Conservation (phyloP, 1,284 basidiomycete species). For the Phellopilus nigrolimitatus region DNA sequence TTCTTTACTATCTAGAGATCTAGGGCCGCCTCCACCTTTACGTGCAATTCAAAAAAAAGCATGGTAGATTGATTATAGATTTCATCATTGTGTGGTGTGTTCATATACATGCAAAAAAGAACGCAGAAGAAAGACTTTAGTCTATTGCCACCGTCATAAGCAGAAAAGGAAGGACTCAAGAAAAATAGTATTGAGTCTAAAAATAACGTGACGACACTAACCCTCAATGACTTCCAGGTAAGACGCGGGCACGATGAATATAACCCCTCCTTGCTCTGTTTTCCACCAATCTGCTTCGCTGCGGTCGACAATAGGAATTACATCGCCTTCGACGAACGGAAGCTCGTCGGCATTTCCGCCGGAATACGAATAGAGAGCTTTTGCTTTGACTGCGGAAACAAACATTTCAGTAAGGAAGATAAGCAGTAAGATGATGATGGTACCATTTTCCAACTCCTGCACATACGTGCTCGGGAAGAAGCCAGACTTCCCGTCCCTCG, state of each 20-base stretch:
- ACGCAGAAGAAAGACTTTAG: conserved; percentile 59
- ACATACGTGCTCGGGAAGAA: conserved; percentile 93
- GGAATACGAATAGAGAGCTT: conserved; percentile 76
- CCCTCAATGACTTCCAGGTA: conserved; percentile 83
- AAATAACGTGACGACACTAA: conserved; percentile 61
- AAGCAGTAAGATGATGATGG: conserved; percentile 27
- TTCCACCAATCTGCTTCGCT: conserved; percentile 92
- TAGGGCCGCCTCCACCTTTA: conserved; percentile 11
- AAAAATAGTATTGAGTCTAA: conserved; percentile 28
- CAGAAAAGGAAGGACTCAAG: conserved; percentile 57
- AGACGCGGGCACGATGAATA: conserved; percentile 85
- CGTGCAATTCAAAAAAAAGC: neutral
- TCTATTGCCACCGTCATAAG: conserved; percentile 52
- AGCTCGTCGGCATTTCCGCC: conserved; percentile 74
- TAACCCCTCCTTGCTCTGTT: conserved; percentile 75
- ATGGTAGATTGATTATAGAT: conserved; percentile 27
- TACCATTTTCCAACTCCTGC: conserved; percentile 63
- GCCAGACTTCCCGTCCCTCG: conserved; percentile 67
- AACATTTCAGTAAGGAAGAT: conserved; percentile 4
- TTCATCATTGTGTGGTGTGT: conserved; percentile 24
- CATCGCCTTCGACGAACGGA: conserved; percentile 76
- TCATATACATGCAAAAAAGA: conserved; percentile 43
- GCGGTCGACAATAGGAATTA: conserved; percentile 72
- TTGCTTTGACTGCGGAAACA: conserved; percentile 50
- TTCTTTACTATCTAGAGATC: conserved; percentile 21